A percentile compares a stretch with the other conserved stretches of the same genome.
These are phyloP conservation scores for Solanum sitiens DNA, from an alignment of 257 asterid genomes.

Conservation along the genomic window DNA sequence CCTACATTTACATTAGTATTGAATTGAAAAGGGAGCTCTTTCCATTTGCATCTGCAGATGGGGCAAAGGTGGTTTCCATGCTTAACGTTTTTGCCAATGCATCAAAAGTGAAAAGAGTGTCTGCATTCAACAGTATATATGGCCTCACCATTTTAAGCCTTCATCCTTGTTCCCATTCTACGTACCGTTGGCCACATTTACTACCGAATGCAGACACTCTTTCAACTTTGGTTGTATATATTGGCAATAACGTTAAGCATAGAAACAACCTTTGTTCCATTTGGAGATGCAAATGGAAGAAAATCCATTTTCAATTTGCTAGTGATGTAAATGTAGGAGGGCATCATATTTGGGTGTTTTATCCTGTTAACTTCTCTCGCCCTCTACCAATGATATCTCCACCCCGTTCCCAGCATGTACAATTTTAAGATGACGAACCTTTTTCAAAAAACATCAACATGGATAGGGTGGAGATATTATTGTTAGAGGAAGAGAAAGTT, in stretches of 20 bases:
- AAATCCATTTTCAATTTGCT: neutral
- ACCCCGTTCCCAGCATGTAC: neutral
- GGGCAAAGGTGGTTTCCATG: neutral
- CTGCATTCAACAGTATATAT: neutral
- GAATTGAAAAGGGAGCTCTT: neutral
- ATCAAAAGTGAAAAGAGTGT: neutral
- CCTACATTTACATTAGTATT: neutral
- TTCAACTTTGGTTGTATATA: neutral
- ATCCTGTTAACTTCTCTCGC: neutral
- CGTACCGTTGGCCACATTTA: neutral
- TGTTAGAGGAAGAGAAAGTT: neutral
- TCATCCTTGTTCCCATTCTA: neutral
- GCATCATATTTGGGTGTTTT: neutral
- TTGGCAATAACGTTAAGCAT: neutral
- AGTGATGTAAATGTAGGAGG: neutral
- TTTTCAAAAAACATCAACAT: neutral
- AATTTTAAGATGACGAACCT: neutral
- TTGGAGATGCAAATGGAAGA: too few species aligned
- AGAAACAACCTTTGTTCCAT: too few species aligned
- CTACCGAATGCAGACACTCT: neutral
- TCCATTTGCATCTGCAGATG: too few species aligned
- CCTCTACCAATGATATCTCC: neutral
- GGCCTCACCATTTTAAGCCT: neutral
- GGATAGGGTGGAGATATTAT: neutral
- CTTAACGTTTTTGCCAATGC: neutral